These are phyloP conservation scores for Coemansia sp. DNA, from an alignment of 192 early-diverging fungal genomes.

Conservation along the genomic window DNA sequence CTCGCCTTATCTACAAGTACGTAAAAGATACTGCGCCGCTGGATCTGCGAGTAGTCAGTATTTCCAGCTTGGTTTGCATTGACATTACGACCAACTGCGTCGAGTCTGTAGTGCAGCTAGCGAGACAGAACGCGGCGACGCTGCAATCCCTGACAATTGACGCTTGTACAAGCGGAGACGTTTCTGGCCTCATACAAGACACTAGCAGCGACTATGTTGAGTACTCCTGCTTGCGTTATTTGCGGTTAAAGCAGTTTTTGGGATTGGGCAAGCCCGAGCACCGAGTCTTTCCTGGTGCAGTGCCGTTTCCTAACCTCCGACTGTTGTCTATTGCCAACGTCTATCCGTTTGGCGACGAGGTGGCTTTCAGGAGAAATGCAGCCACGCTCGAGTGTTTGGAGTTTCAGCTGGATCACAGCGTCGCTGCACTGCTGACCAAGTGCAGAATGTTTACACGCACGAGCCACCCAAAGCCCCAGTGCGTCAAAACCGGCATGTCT, in stretches of 20 bases:
- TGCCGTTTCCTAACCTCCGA: conserved; percentile 8
- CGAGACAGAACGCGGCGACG: not conserved
- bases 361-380: not conserved
- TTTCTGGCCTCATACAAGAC: not conserved
- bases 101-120: too few species aligned
- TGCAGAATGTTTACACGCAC: not conserved
- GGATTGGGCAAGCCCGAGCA: not conserved
- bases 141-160: not conserved
- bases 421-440: not conserved
- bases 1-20: not conserved
- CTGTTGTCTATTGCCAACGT: not conserved
- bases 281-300: not conserved
- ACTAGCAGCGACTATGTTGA: not conserved
- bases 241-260: not conserved
- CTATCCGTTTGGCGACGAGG: conserved; percentile 10
- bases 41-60: not conserved
- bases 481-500: not conserved
- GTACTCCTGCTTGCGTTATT: not conserved
- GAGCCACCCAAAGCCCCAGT: not conserved
- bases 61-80: not conserved
- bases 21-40: not conserved
- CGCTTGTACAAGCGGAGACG: not conserved
- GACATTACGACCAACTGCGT: too few species aligned
- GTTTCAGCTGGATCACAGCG: not conserved
- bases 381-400: not conserved